These are phyloP conservation scores for Uromyces viciae-fabae DNA, from an alignment of 1,284 basidiomycete species.

Conservation along the genomic window DNA sequence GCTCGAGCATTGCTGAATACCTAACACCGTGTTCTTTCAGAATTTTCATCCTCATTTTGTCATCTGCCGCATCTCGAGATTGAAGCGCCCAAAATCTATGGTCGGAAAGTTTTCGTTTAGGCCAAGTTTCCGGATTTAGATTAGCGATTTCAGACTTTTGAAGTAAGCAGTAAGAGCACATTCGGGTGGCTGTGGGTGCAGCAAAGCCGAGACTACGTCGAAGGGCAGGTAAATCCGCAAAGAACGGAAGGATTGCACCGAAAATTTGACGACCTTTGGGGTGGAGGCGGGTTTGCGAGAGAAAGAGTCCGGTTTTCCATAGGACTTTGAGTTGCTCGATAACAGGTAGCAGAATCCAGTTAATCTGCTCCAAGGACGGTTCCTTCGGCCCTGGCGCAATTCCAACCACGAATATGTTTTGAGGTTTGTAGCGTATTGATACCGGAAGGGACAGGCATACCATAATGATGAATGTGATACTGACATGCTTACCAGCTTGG, in stretches of 20 bases:
- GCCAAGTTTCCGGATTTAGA: constrained; percentile 13
- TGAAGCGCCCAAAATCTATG: neutral
- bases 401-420: constrained; percentile 15
- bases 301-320: constrained; percentile 52
- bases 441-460: constrained; percentile 48
- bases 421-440: constrained; percentile 49
- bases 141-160: constrained; percentile 16
- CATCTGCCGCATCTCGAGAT: neutral
- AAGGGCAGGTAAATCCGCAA: constrained; percentile 43
- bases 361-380: constrained; percentile 41
- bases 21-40: neutral
- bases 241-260: constrained; percentile 32
- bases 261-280: constrained; percentile 2
- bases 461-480: constrained; percentile 17
- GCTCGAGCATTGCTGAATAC: constrained; percentile 11
- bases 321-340: neutral
- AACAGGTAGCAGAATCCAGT: constrained; percentile 7
- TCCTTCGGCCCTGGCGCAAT: constrained; percentile 5
- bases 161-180: constrained; percentile 28
- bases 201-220: constrained; percentile 32
- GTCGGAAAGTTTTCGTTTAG: neutral
- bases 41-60: neutral
- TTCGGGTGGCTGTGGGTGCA: neutral
- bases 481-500: neutral
- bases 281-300: neutral